Evolutionary conservation across 1,284 basidiomycete species (phyloP).

Genomic region (Lentinula novae-zelandiae): DNA sequence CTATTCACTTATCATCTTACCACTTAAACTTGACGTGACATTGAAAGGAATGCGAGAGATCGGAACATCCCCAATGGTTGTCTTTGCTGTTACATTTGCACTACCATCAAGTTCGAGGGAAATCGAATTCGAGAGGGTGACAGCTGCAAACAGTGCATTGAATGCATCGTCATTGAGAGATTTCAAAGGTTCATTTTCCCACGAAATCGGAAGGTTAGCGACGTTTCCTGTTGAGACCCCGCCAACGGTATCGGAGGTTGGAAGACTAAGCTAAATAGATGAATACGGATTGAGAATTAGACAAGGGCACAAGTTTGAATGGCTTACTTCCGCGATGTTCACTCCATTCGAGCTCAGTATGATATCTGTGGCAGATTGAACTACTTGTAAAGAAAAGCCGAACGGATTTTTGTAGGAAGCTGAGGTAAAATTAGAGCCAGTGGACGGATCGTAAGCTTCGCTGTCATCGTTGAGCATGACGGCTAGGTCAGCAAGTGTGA

Average conservation of each 20-base stretch:
- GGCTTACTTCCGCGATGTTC: conserved; percentile 52
- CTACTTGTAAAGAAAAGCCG: conserved; percentile 68
- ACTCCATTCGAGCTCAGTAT: conserved; percentile 44
- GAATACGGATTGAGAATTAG: neutral
- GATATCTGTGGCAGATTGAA: conserved; percentile 54
- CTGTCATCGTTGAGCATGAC: conserved; percentile 49
- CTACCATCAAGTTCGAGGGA: conserved; percentile 53
- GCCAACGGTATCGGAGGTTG: conserved; percentile 45
- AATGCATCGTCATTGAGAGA: conserved; percentile 57
- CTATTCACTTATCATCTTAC: conserved; percentile 24
- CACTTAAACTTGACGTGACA: conserved; percentile 52
- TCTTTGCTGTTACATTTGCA: conserved; percentile 60
- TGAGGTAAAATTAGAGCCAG: conserved; percentile 57
- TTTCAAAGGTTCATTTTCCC: conserved; percentile 52
- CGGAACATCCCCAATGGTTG: conserved; percentile 64
- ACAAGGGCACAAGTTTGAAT: neutral
- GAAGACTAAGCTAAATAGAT: conserved; percentile 46
- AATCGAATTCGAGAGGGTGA: conserved; percentile 48
- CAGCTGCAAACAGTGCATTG: conserved; percentile 52
- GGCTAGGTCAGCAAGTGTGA: conserved; percentile 58
- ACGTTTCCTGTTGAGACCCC: conserved; percentile 68
- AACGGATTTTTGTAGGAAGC: conserved; percentile 77
- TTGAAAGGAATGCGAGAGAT: conserved; percentile 65
- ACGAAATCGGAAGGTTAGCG: conserved; percentile 55
- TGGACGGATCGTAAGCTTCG: conserved; percentile 55